Conservation (phyloP, 2,329 filamentous ascomycete genomes). For the Botrytis tulipae region DNA sequence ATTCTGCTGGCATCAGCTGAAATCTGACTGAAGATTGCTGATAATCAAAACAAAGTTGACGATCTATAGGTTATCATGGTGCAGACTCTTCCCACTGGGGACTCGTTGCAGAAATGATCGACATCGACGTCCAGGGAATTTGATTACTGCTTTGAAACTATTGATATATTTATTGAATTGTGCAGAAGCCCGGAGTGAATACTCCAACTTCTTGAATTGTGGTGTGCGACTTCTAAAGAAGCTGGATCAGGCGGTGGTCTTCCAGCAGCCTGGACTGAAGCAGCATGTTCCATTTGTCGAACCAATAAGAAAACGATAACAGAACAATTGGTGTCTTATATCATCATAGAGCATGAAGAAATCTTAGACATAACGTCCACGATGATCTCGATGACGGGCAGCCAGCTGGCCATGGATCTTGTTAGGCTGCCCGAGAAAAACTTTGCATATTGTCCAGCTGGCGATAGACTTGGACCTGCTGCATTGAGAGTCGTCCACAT, state of each 20-base stretch:
- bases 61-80: neutral
- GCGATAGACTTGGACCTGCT: neutral
- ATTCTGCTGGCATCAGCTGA: conserved; percentile 28
- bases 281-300: neutral
- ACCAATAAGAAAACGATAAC: too few species aligned
- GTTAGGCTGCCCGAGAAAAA: neutral
- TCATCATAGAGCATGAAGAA: neutral
- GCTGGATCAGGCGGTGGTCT: neutral
- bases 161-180: conserved; percentile 53
- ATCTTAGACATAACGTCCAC: neutral
- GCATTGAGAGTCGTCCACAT: conserved; percentile 1
- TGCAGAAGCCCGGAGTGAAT: conserved; percentile 28
- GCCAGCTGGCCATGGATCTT: neutral
- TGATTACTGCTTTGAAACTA: conserved; percentile 7
- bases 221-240: neutral
- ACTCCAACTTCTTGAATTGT: neutral
- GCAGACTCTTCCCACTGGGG: neutral
- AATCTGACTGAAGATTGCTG: conserved; percentile 27
- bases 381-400: neutral
- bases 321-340: too few species aligned
- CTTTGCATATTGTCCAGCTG: neutral
- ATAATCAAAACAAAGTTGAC: neutral
- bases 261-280: neutral
- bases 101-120: conserved; percentile 15
- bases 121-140: conserved; percentile 15